These are phyloP conservation scores for Sclerotinia minor DNA, from an alignment of 2,329 filamentous ascomycete genomes.

Conservation along the genomic window DNA sequence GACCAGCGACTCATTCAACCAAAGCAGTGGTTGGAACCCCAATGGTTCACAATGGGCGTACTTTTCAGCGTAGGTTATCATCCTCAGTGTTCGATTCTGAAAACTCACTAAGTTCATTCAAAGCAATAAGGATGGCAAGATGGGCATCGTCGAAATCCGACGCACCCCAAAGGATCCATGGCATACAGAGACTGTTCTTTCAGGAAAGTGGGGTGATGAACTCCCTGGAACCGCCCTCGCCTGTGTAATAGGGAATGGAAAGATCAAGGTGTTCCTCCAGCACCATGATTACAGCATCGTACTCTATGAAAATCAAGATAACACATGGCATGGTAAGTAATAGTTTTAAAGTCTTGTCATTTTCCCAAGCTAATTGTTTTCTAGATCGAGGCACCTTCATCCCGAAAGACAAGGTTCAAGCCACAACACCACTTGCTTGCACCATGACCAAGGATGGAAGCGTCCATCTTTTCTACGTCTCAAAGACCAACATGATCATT, in stretches of 20 bases:
- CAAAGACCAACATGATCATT: background rate
- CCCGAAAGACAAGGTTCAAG: conserved; percentile 5
- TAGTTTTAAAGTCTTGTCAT: background rate
- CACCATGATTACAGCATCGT: conserved; percentile 18
- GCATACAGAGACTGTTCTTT: conserved; percentile 13
- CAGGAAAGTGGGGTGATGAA: conserved; percentile 2
- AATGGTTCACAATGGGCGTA: conserved; percentile 22
- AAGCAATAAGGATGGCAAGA: conserved; percentile 5
- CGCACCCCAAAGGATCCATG: conserved; percentile 20
- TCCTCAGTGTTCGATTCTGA: background rate
- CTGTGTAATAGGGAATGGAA: background rate
- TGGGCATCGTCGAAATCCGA: conserved; percentile 17
- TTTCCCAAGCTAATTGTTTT: background rate
- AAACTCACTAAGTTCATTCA: background rate
- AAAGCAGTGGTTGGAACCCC: conserved; percentile 5
- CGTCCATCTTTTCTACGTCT: conserved; percentile 12
- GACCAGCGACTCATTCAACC: conserved; percentile 6
- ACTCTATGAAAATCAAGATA: background rate
- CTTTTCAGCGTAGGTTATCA: conserved; percentile 11
- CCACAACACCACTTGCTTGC: conserved; percentile 15
- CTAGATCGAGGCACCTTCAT: conserved; percentile 8
- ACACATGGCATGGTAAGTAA: conserved; percentile 10
- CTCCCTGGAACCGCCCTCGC: conserved; percentile 10
- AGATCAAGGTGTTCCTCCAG: conserved; percentile 16
- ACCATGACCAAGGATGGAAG: conserved; percentile 8